These are phyloP conservation scores for Cystobasidium ongulense DNA, from an alignment of 768 basidiomycete species.

Conservation along the genomic window DNA sequence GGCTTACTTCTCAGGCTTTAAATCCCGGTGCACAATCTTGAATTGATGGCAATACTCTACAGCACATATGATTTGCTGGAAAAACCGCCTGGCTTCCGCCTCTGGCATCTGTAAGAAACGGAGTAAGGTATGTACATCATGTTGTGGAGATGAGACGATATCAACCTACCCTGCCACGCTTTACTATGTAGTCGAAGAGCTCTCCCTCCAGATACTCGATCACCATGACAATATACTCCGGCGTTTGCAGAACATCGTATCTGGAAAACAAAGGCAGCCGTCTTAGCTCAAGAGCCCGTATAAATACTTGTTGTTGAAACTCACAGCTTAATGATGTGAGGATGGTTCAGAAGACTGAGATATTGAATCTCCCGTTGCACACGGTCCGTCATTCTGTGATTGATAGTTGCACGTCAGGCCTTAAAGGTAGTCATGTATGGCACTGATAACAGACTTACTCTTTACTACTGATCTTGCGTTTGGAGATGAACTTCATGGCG, in stretches of 20 bases:
- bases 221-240: slow-evolving; percentile 94
- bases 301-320: slow-evolving; percentile 8
- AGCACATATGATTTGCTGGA: slow-evolving; percentile 95
- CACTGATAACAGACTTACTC: slow-evolving; percentile 46
- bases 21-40: slow-evolving; percentile 94
- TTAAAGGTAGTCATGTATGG: not conserved
- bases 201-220: slow-evolving; percentile 94
- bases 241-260: slow-evolving; percentile 69
- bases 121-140: not conserved
- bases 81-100: slow-evolving; percentile 78
- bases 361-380: slow-evolving; percentile 62
- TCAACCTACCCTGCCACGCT: slow-evolving; percentile 55
- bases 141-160: not conserved
- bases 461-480: slow-evolving; percentile 81
- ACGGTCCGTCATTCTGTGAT: slow-evolving; percentile 31
- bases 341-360: slow-evolving; percentile 83
- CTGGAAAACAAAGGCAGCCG: slow-evolving; percentile 38
- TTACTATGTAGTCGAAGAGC: slow-evolving; percentile 95
- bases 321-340: slow-evolving; percentile 96
- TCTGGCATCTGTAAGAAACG: slow-evolving; percentile 63
- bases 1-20: slow-evolving; percentile 83
- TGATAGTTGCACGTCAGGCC: not conserved
- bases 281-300: slow-evolving; percentile 6
- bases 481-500: slow-evolving; percentile 95
- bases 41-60: slow-evolving; percentile 94